Evolutionary conservation across 1,284 basidiomycete genomes (phyloP), one percentile per base, ranked within the genome.

Genomic region (Ganoderma lingzhi): DNA sequence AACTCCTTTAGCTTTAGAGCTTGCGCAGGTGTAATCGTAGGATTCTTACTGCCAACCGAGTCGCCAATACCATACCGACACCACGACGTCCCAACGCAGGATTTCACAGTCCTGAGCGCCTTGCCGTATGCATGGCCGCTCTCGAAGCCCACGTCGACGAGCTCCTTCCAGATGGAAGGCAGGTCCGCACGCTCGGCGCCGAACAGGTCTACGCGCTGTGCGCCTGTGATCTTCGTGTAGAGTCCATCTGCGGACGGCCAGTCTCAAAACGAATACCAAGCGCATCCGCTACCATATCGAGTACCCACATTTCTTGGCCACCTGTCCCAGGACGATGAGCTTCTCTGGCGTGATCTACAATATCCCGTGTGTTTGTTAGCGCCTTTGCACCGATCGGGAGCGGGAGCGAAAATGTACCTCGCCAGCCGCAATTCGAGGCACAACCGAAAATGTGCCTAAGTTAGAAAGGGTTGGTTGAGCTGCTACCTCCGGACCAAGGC

Each of bases 1-100:
- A 14, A 17, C 3, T 5, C 6, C 10, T 51, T 19, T 15, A 39
- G 59, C 59, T 44, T 42, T 14, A 15, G 4, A 8, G 1, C 10
- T 8, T 12, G 39, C 23, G 23, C 17, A 39, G 39, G 17, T 12
- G 19, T 28, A 23, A 37, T 23, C 2, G 19, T 8, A 8, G 14
- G 32, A 35, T 6, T 70, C 80, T 56, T 71, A 84, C 83, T 79
- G 37, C 90, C 90, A 42, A 95, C 93, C 6, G 90, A 90, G 77
- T 94, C 93, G 17, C 92, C 91, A 15, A 93, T 84, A 10, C 93
- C 93, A 74, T 88, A 94, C 14, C 93, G 87, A 76, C 93, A 94
- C 92, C 92, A 91, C 19, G 83, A 85, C 9, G 83, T 85, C 15
- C 88, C 86, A 58, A 88, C 82, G 70, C 89, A 90, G 0, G 84